Percentiles rank a stretch among this genome's conserved stretches.
These are phyloP conservation scores for Tetrapisispora pingtungensis DNA, from an alignment of 805 yeast genomes.

Conservation along the genomic window DNA sequence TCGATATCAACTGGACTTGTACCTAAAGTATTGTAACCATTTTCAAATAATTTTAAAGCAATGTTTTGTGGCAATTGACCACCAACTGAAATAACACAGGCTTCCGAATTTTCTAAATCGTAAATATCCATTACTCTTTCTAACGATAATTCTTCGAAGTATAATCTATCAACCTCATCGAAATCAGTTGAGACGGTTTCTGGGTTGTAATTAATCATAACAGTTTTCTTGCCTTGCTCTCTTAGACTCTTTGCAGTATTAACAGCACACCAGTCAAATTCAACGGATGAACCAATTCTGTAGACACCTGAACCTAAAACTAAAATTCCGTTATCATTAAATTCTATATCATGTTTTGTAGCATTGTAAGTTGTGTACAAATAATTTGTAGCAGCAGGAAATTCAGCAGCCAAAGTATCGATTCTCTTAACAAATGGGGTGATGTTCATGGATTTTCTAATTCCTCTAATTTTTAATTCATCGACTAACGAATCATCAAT, in stretches of 20 bases:
- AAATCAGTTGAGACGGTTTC: conserved; percentile 97
- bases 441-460: conserved; percentile 71
- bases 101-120: conserved; percentile 80
- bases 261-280: conserved; percentile 99
- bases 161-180: conserved; percentile 94
- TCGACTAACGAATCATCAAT: conserved; percentile 30
- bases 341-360: conserved; percentile 67
- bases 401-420: conserved; percentile 98
- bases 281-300: conserved; percentile 97
- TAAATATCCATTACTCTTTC: conserved; percentile 97
- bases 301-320: conserved; percentile 98
- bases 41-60: conserved; percentile 69
- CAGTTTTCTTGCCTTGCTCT: conserved; percentile 75
- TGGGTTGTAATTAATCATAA: conserved; percentile 96
- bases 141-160: conserved; percentile 88
- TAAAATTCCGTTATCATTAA: conserved; percentile 84
- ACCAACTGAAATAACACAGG: conserved; percentile 93
- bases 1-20: conserved; percentile 92
- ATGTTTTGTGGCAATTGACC: conserved; percentile 98
- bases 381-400: conserved; percentile 94
- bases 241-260: conserved; percentile 91
- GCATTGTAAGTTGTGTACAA: conserved; percentile 94
- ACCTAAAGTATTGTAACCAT: conserved; percentile 85
- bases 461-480: conserved; percentile 74
- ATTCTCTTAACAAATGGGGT: conserved; percentile 95